phyloP scores from a whole-genome alignment of 192 early-diverging fungal species.

The Linnemannia exigua region DNA sequence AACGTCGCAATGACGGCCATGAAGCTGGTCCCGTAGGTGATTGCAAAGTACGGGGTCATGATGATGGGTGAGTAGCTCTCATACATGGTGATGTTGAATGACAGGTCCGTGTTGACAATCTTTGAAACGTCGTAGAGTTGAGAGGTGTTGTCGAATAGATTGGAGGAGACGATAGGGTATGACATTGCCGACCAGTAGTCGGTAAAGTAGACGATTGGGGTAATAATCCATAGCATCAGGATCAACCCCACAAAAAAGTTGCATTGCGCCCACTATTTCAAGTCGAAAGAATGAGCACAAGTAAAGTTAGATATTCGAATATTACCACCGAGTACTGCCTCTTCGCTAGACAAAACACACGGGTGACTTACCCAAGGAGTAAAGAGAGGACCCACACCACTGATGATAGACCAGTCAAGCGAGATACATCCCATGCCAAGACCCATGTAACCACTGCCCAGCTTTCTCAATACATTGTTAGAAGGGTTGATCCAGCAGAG shows the following conservation, averaged over 20 bases:
- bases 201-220: conserved; percentile 74
- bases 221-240: conserved; percentile 77
- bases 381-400: conserved; percentile 43
- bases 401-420: conserved; percentile 76
- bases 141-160: conserved; percentile 37
- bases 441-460: conserved; percentile 67
- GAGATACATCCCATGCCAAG: conserved; percentile 80
- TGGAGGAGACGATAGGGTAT: conserved; percentile 49
- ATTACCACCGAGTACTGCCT: neutral
- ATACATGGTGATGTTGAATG: conserved; percentile 61
- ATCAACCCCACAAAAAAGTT: conserved; percentile 77
- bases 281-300: neutral
- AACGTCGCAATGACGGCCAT: conserved; percentile 70
- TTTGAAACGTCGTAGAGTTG: conserved; percentile 41
- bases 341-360: neutral
- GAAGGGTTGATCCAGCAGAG: conserved; percentile 52
- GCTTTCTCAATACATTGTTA: conserved; percentile 36
- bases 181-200: conserved; percentile 69
- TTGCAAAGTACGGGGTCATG: conserved; percentile 64
- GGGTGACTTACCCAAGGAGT: conserved; percentile 43
- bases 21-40: conserved; percentile 69
- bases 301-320: neutral
- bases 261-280: conserved; percentile 68
- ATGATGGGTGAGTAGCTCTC: conserved; percentile 58
- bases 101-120: conserved; percentile 39